Percentiles rank a stretch among this genome's conserved stretches.
These are phyloP conservation scores for Kwoniella sp. DNA, from an alignment of 768 basidiomycete genomes.

Conservation along the genomic window DNA sequence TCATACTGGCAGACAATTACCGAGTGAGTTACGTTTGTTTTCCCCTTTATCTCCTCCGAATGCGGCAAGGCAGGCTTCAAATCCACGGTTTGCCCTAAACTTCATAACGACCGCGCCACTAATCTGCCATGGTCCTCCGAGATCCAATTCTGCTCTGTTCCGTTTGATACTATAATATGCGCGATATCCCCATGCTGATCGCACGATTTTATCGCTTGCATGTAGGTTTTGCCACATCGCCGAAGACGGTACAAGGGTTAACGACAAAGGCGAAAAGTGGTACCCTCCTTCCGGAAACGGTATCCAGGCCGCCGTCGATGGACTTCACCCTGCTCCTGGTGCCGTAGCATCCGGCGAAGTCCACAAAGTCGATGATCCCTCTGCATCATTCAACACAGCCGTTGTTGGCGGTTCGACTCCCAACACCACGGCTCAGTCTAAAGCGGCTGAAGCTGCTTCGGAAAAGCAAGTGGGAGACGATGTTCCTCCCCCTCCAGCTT, in stretches of 20 bases:
- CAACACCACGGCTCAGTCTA: not conserved
- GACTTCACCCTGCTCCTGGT: constrained; percentile 32
- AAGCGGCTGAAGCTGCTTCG: constrained; percentile 4
- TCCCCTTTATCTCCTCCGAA: not conserved
- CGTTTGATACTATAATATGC: too few relatives aligned
- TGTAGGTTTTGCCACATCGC: constrained; percentile 48
- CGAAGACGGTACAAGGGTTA: constrained; percentile 48
- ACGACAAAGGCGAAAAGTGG: constrained; percentile 44
- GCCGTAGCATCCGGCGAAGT: constrained; percentile 39
- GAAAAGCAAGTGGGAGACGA: not conserved
- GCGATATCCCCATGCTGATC: constrained; percentile 1
- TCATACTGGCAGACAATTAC: constrained; percentile 79
- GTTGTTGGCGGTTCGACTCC: not conserved
- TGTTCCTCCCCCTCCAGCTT: not conserved
- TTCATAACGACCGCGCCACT: too few relatives aligned
- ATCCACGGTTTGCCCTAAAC: too few relatives aligned
- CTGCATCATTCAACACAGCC: not conserved
- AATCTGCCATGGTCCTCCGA: too few relatives aligned
- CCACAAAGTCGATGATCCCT: not conserved
- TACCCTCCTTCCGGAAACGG: constrained; percentile 52
- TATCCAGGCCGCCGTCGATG: constrained; percentile 48
- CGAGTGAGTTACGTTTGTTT: too few relatives aligned
- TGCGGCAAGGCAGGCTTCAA: too few relatives aligned
- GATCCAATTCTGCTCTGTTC: too few relatives aligned
- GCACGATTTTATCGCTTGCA: not conserved